Evolutionary conservation across 306 rosid species (phyloP).

Genomic region (Casuarina cunninghamiana): DNA sequence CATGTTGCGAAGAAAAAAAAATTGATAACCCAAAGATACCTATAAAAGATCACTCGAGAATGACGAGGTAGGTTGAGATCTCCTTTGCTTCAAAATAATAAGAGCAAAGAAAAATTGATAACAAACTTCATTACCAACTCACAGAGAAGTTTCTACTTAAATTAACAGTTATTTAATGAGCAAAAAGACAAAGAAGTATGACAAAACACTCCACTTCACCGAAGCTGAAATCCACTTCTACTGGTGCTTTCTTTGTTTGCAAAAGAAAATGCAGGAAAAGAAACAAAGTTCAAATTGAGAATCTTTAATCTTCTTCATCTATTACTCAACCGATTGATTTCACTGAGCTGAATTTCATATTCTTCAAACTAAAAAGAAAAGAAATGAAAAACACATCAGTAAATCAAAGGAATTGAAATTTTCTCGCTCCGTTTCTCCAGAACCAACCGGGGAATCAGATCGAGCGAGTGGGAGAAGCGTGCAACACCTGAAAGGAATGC

Average conservation of each 20-base stretch:
- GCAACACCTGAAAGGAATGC: slow-evolving; percentile 31
- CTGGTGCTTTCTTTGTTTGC: background rate
- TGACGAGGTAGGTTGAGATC: slow-evolving; percentile 12
- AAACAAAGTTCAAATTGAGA: slow-evolving; percentile 20
- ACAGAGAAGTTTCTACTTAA: background rate
- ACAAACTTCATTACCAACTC: background rate
- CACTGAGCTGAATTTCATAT: background rate
- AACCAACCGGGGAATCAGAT: slow-evolving; percentile 43
- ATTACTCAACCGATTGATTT: background rate
- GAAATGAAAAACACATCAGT: background rate
- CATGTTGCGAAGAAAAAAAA: background rate
- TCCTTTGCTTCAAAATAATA: slow-evolving; percentile 16
- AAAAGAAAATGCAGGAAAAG: slow-evolving; percentile 8
- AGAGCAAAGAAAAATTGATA: background rate
- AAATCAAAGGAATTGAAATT: slow-evolving; percentile 29
- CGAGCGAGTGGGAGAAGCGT: slow-evolving; percentile 27
- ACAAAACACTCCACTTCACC: background rate
- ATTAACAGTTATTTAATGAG: background rate
- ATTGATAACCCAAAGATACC: background rate
- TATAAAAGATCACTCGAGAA: background rate
- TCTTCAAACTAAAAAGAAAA: background rate
- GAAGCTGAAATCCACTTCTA: background rate
- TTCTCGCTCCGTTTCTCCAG: slow-evolving; percentile 22
- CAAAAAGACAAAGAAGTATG: background rate
- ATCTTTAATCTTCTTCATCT: background rate